Evolutionary conservation across 768 basidiomycete genomes (phyloP), one percentile per base, ranked within the genome.

Genomic region (Tephrocybe sp.): DNA sequence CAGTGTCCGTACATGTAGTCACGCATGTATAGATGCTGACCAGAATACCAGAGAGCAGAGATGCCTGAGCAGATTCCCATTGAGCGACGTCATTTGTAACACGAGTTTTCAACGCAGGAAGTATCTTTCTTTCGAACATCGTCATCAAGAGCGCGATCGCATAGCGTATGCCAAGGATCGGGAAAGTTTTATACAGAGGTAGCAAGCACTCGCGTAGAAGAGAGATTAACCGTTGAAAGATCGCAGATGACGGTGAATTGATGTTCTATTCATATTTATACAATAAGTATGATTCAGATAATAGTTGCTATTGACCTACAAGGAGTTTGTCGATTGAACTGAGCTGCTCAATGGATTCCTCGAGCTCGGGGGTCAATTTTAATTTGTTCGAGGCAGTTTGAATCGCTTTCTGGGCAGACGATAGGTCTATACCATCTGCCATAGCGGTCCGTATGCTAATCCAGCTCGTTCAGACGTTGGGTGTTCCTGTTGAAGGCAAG

Each of bases 21-120:
- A n/a, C n/a, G n/a, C 7, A 49, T 52, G 46, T 39, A 44, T 28
- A 2, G 15, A 51, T 51, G 37, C 40, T 42, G 55, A 80, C 80
- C 51, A 81, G 59, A 27, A 82, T 52, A 3, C 83, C 82, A 4
- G 83, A 79, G 18, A 86, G 57, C n/a, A 83, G 51, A 9, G 74
- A 68, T 24, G 71, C 57, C 27, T 76, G 71, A 9, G 75, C 64
- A 11, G 48, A 53, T 60, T 82, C 78, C 82, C 83, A 84, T 2
- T 60, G 21, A 7, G 49, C 46, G 18, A 47, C 60, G 8, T 11
- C 35, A 34, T 30, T 27, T 13, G 58, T 52, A 37, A 68, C 56
- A 26, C 45, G 45, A 9, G 38, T 12, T 36, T 57, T 54, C 26
- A 62, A 37, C 26, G 63, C 54, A n/a, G 68, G 52, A 13, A 63